A percentile compares a stretch with the other conserved stretches of the same genome.
Conservation (phyloP, 2,329 filamentous ascomycete genomes). For the Paraconiothyrium sp. region DNA sequence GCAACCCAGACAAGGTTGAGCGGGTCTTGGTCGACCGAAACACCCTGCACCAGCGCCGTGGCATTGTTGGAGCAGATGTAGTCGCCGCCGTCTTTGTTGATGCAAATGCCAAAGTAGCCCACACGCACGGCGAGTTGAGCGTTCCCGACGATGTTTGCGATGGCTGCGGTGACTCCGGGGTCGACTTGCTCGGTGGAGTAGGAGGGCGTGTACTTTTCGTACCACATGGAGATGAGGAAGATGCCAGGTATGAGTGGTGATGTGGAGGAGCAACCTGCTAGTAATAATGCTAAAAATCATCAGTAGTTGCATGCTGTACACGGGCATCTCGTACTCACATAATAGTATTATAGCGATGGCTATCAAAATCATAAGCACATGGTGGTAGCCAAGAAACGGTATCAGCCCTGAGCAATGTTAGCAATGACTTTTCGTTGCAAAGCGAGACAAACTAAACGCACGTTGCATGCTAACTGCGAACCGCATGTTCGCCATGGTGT, state of each 20-base stretch:
- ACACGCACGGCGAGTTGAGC: slow-evolving; percentile 90
- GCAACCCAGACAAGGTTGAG: slow-evolving; percentile 98
- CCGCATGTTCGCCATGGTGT: slow-evolving; percentile 58
- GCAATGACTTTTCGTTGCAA: slow-evolving; percentile 27
- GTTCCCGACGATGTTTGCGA: slow-evolving; percentile 86
- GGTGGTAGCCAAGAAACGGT: slow-evolving; percentile 73
- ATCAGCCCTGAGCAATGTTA: slow-evolving; percentile 60
- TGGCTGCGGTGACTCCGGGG: slow-evolving; percentile 84
- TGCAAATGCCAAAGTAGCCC: slow-evolving; percentile 97
- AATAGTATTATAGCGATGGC: slow-evolving; percentile 92
- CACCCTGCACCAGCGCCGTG: slow-evolving; percentile 87
- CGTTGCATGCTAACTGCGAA: slow-evolving; percentile 63
- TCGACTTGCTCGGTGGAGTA: slow-evolving; percentile 90
- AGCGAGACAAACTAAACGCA: slow-evolving; percentile 42
- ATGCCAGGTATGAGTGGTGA: slow-evolving; percentile 94
- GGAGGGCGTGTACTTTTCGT: slow-evolving; percentile 82
- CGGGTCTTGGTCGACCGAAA: slow-evolving; percentile 91
- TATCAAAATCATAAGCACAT: slow-evolving; percentile 98
- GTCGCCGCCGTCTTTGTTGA: slow-evolving; percentile 87
- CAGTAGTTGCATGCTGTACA: slow-evolving; percentile 31
- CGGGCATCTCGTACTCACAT: slow-evolving; percentile 68
- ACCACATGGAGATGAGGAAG: slow-evolving; percentile 98
- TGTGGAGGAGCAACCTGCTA: slow-evolving; percentile 96
- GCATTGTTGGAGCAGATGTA: slow-evolving; percentile 99
- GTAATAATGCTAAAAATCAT: slow-evolving; percentile 74